Evolutionary conservation across 31 red algal species (phyloP), one percentile per base, ranked within the genome.

Genomic region (Odonthalia washingtoniensis): DNA sequence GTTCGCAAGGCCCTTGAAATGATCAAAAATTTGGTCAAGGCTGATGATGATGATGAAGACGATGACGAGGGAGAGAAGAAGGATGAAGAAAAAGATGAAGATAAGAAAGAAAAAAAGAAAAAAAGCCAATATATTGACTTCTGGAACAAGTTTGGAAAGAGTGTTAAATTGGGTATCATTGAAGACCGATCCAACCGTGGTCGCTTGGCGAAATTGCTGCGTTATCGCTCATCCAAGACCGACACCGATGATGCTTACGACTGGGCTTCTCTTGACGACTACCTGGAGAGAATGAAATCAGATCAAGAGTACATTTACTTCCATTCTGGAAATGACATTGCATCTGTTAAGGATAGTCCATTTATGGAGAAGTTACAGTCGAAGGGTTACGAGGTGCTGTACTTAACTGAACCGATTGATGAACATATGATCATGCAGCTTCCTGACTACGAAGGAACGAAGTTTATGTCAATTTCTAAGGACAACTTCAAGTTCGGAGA

Each of bases 221-320:
- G 97, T 24, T 98, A 95, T 83, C 68, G 89, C 2, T 84, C 97
- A 17, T 96, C 94, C 26, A 90, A 88, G 77, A 96, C 94, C 14
- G 78, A 91, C 80, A 84, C 43, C 1, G 83, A 93, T 43, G 87
- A 96, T 65, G 73, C 84, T 2, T 72, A 90, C 45, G 96, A 95
- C 70, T 95, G 87, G 84, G 90, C 90, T 16, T 96, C 97, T 0
- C 97, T 98, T 40, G 94, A 95, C 38, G 83, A 95, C 16, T 98
- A 98, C 87, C 60, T 98, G 76, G 70, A 82, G 16, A 66, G 97
- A 34, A 96, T 98, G 94, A 98, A 98, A 70, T 70, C 87, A 16
- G 97, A 94, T 77, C 97, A 98, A 74, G 90, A 98, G 36, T 84
- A 94, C 40, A 98, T 98, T 70, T 98, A 98, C 77, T 98, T 90